Conservation (phyloP, 352 stramenopile genomes). For the Phytopythium boreale region DNA sequence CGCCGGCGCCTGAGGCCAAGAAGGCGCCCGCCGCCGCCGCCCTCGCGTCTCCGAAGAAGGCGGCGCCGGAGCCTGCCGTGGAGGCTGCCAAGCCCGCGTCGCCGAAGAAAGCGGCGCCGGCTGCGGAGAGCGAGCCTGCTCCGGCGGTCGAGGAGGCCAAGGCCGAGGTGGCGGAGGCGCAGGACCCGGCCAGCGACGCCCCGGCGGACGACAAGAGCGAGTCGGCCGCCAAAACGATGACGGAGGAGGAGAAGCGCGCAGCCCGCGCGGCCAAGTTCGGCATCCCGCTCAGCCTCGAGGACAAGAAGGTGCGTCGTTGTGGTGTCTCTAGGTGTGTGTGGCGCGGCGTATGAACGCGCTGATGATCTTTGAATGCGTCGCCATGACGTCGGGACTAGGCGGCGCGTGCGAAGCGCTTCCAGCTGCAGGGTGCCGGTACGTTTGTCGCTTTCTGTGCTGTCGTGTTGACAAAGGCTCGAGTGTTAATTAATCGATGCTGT, state of each 20-base stretch:
- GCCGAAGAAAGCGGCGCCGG: constrained; percentile 6
- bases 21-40: constrained; percentile 10
- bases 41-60: constrained; percentile 20
- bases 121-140: constrained; percentile 13
- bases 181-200: constrained; percentile 6
- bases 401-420: constrained; percentile 79
- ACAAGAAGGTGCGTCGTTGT: constrained; percentile 68
- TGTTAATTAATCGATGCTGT: background rate
- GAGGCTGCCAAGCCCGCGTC: constrained; percentile 14
- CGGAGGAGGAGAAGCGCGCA: constrained; percentile 79
- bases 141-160: constrained; percentile 10
- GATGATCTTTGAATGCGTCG: constrained; percentile 4
- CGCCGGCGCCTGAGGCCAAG: constrained; percentile 17
- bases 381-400: constrained; percentile 25
- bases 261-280: constrained; percentile 78
- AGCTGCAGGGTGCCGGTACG: constrained; percentile 42
- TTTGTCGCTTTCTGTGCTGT: background rate
- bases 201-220: constrained; percentile 2
- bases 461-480: background rate
- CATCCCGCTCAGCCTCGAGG: constrained; percentile 60
- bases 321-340: too few relatives aligned
- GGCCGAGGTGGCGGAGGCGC: constrained; percentile 2
- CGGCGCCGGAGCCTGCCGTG: constrained; percentile 5
- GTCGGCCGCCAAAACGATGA: constrained; percentile 24
- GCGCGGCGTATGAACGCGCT: background rate